Base-by-base conservation (phyloP, 305 asterid genomes). In the Salvia sclarea region DNA sequence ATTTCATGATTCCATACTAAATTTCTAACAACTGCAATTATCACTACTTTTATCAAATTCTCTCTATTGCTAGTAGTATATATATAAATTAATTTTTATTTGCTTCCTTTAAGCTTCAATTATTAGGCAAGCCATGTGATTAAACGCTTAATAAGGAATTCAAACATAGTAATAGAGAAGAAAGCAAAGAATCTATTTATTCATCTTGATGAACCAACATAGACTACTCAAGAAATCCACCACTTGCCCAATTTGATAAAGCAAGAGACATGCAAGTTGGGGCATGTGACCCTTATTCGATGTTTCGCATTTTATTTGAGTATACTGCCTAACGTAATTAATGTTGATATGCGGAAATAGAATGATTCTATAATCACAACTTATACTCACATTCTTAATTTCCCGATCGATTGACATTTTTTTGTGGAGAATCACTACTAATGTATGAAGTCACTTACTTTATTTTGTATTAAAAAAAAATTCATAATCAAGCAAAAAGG, bases 101-200 rank as follows among this genome's bases (percentile, higher is more conserved):
- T 45, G 28, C 47, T 41, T 22, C 61, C 33, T 57, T 52, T 18
- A 52, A 64, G 25, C 21, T 35, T 37, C 35, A 45, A 66, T 24
- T 62, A 56, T 56, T 12, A 24, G 59, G 50, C n/a, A 64, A 69
- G 14, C 69, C 78, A 79, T 79, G 84, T 79, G 81, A 61, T 69
- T 68, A 65, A 24, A 68, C 73, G 64, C 60, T 69, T 53, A 45
- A 56, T 60, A 35, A 58, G 75, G 78, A 75, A 64, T 68, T 64
- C 70, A 49, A 56, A 68, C 1, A 10, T 0, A 10, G 37, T 2
- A 10, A 59, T 2, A 10, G 6, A 24, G 13, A 60, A 53, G 16
- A 13, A 57, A 37, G 1, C 2, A 33, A 13, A 14, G 4, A 31
- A 38, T 14, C 25, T 38, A 61, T 41, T 30, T 38, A 61, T 41